Percentiles rank a stretch among this genome's conserved stretches.
phyloP scores from a whole-genome alignment of 2,329 filamentous ascomycete genomes.

The Coccinonectria pachysandricola region DNA sequence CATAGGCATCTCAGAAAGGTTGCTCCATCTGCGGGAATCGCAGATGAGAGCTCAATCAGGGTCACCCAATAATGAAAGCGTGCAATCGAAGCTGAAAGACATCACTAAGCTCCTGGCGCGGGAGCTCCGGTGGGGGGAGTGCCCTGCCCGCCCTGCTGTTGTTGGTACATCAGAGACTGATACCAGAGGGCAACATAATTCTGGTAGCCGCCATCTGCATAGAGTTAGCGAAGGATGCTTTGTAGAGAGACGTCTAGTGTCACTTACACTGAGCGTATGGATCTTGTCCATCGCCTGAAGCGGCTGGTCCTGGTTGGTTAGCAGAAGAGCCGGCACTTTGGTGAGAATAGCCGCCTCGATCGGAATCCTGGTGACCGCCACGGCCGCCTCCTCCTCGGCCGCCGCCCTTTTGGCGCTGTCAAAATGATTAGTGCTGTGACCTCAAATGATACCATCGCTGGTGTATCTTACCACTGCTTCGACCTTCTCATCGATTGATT shows the following conservation, averaged over 20 bases:
- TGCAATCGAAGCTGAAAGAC: conserved; percentile 11
- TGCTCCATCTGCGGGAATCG: conserved; percentile 13
- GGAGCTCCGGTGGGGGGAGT: conserved; percentile 25
- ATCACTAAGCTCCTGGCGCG: conserved; percentile 29
- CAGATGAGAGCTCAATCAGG: conserved; percentile 21
- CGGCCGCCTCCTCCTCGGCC: conserved; percentile 31
- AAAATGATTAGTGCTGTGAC: conserved; percentile 23
- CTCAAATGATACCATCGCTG: too few species aligned
- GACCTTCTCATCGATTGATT: conserved; percentile 83
- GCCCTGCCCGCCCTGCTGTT: conserved; percentile 29
- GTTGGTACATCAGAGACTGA: conserved; percentile 47
- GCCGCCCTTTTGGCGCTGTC: conserved; percentile 43
- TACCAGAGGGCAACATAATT: conserved; percentile 76
- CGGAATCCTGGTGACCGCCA: conserved; percentile 41
- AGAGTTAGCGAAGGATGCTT: conserved; percentile 5
- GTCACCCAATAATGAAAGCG: conserved; percentile 24
- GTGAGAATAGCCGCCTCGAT: conserved; percentile 43
- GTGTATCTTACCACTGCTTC: conserved; percentile 78
- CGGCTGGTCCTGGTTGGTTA: conserved; percentile 32
- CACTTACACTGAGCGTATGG: conserved; percentile 66
- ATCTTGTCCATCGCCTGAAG: conserved; percentile 45
- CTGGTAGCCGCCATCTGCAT: conserved; percentile 66
- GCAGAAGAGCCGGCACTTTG: conserved; percentile 31
- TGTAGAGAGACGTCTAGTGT: background rate
- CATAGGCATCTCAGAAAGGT: conserved; percentile 23